Percentiles rank a stretch among this genome's conserved stretches.
phyloP scores from a whole-genome alignment of 2,329 filamentous ascomycete species.

The Pyricularia grisea region DNA sequence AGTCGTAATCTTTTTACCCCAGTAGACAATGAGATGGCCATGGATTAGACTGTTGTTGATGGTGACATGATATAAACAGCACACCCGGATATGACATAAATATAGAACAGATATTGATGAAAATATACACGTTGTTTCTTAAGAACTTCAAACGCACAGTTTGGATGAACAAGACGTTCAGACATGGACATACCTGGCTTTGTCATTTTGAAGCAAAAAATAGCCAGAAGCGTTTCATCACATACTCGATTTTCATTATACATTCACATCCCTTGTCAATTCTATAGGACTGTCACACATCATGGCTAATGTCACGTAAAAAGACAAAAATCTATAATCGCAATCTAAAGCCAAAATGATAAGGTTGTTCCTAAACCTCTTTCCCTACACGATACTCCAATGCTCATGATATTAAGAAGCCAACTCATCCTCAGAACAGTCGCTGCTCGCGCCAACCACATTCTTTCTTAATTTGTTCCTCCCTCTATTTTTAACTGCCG shows the following conservation, averaged over 20 bases:
- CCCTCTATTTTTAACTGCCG: not conserved
- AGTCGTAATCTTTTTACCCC: not conserved
- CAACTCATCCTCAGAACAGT: slow-evolving; percentile 5
- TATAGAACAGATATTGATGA: not conserved
- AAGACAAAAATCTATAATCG: not conserved
- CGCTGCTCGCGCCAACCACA: slow-evolving; percentile 2
- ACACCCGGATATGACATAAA: not conserved
- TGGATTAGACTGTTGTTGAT: not conserved
- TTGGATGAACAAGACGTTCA: not conserved
- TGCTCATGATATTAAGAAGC: not conserved
- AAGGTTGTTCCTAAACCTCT: not conserved
- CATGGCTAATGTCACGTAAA: not conserved
- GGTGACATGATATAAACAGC: not conserved
- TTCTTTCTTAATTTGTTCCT: not conserved
- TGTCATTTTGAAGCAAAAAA: not conserved
- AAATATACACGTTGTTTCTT: not conserved
- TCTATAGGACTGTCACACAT: not conserved
- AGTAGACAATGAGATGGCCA: not conserved
- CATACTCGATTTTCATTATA: not conserved
- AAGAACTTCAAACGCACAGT: not conserved
- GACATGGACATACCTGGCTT: not conserved
- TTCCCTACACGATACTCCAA: not conserved
- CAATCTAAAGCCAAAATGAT: not conserved
- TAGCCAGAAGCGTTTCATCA: not conserved
- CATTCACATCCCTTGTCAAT: not conserved